Base-by-base conservation (phyloP, 331 rosid genomes). In the Pyracantha coccinea region DNA sequence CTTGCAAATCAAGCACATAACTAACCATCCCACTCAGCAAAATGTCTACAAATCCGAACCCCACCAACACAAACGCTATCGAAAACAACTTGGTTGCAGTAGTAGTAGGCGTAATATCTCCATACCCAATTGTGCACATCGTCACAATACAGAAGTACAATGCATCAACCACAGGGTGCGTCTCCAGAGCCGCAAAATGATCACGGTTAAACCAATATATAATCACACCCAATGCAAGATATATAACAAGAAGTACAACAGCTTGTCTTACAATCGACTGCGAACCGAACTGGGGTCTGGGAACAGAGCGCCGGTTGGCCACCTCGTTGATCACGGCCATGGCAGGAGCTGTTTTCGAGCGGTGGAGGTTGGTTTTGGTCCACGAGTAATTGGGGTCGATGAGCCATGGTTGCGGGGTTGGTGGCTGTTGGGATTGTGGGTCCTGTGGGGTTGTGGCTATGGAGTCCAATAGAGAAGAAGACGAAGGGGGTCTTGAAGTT, bases 331-430 rank as follows among this genome's bases (percentile, higher is more conserved):
- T 76, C 58, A 88, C 97, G 1, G 93, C 92, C 91, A 95, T 81
- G 55, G 99, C 99, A 0, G 99, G 99, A 6, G 99, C 97, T 0
- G 99, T 92, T 87, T 85, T 90, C 64, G 96, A 92, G 64, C 99
- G 92, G 13, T 90, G 99, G 32, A 95, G 89, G 41, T 85, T 87
- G 66, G 88, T 80, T 25, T 79, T 90, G 50, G 54, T 58, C 85
- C 88, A 85, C 17, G 85, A 41, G 66, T 61, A 79, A 72, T 85
- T 82, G 72, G 96, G 93, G 75, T 91, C 96, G 24, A 81, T 11
- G 25, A 86, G 87, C 91, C 88, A 88, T 7, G 79, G 14, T 35
- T 69, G 82, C 3, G 31, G 86, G 25, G 83, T 38, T 38, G 45
- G 68, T 4, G 58, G 62, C 55, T 58, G 63, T 23, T 58, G 87